Conservation (phyloP, 2,329 filamentous ascomycete species). For the Ceratocystis variospora region DNA sequence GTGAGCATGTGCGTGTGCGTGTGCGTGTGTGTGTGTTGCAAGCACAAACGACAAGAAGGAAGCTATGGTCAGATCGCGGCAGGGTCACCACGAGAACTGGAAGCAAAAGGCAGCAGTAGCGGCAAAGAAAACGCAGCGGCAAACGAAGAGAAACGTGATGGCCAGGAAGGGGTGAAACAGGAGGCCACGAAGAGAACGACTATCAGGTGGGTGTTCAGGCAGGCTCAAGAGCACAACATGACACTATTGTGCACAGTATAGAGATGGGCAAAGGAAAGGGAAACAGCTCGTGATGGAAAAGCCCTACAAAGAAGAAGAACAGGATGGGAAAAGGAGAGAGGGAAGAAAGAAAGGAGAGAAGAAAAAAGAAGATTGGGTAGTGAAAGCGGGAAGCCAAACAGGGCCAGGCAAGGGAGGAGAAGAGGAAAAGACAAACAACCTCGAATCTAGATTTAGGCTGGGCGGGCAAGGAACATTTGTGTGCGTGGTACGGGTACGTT, state of each 20-base stretch:
- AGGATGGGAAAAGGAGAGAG: background rate
- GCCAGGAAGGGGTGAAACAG: background rate
- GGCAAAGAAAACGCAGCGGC: background rate
- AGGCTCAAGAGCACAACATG: background rate
- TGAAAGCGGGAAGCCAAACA: background rate
- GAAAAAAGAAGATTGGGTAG: background rate
- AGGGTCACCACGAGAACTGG: background rate
- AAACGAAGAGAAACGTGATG: background rate
- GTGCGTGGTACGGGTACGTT: too few relatives aligned
- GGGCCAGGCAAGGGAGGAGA: slow-evolving; percentile 4
- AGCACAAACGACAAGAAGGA: background rate
- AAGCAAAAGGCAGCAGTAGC: background rate
- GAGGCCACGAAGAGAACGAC: background rate
- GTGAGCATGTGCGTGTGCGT: too few relatives aligned
- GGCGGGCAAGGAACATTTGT: background rate
- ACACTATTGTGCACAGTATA: background rate
- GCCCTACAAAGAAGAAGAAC: background rate
- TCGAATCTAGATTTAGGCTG: background rate
- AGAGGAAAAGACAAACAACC: background rate
- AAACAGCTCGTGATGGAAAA: background rate
- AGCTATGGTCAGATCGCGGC: slow-evolving; percentile 1
- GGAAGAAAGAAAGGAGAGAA: background rate
- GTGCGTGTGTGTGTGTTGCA: too few relatives aligned
- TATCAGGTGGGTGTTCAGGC: background rate
- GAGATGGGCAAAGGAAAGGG: background rate